Conservation (phyloP, 805 yeast genomes). For the Tetrapisispora fleetii region DNA sequence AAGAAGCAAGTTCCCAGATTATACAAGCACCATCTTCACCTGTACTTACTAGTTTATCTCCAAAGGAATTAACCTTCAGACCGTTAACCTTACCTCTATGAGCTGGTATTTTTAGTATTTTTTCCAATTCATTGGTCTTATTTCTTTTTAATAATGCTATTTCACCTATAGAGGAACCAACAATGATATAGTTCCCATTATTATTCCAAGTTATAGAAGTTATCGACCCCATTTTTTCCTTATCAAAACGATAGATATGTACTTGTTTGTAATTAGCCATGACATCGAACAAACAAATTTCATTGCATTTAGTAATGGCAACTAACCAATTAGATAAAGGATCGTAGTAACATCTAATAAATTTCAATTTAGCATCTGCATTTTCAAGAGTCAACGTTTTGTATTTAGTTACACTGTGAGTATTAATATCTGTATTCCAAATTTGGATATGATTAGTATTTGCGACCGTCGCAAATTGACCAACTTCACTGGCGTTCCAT, state of each 20-base stretch:
- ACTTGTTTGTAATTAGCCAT: constrained; percentile 24
- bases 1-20: constrained; percentile 16
- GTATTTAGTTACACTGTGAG: constrained; percentile 8
- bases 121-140: constrained; percentile 3
- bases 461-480: constrained; percentile 19
- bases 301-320: constrained; percentile 34
- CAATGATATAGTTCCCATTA: constrained; percentile 31
- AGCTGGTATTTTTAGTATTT: constrained; percentile 25
- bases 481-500: constrained; percentile 18
- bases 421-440: constrained; percentile 16
- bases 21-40: constrained; percentile 28
- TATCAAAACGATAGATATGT: constrained; percentile 3
- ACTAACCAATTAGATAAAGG: constrained; percentile 39
- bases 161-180: constrained; percentile 43
- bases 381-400: constrained; percentile 7
- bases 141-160: constrained; percentile 18
- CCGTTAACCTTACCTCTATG: constrained; percentile 44
- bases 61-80: constrained; percentile 43
- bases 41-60: constrained; percentile 42
- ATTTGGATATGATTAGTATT: constrained; percentile 15
- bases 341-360: constrained; percentile 29
- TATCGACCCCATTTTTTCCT: constrained; percentile 17
- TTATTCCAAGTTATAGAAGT: constrained; percentile 28
- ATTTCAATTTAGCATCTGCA: constrained; percentile 8
- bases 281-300: constrained; percentile 31